A percentile compares a stretch with the other conserved stretches of the same genome.
These are phyloP conservation scores for Metarhizium brunneum DNA, from an alignment of 2,329 filamentous ascomycete genomes.

Conservation along the genomic window DNA sequence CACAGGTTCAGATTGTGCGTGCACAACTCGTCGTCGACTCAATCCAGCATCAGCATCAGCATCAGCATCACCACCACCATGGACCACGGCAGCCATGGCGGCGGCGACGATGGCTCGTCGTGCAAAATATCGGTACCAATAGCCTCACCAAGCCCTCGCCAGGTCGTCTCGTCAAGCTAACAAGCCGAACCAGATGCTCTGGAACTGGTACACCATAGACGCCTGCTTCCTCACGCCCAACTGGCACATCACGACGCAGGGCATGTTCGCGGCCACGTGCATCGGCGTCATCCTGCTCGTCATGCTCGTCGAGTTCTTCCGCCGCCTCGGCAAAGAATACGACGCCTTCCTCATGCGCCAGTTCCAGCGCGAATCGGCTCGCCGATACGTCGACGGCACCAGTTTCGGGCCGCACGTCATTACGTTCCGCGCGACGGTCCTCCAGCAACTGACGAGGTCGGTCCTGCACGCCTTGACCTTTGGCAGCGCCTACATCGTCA, in stretches of 20 bases:
- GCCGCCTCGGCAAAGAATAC: slow-evolving; percentile 62
- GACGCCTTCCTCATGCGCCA: slow-evolving; percentile 54
- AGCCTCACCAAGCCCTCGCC: background rate
- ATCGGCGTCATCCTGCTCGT: slow-evolving; percentile 67
- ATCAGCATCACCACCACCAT: background rate
- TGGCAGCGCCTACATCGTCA: slow-evolving; percentile 67
- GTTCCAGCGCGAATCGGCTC: slow-evolving; percentile 23
- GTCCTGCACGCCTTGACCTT: slow-evolving; percentile 62
- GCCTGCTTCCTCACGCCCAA: slow-evolving; percentile 59
- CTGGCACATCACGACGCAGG: slow-evolving; percentile 63
- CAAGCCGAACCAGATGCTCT: slow-evolving; percentile 51
- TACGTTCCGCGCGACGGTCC: slow-evolving; percentile 43
- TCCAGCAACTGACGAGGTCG: slow-evolving; percentile 58
- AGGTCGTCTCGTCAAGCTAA: background rate
- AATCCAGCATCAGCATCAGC: background rate
- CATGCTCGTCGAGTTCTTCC: slow-evolving; percentile 60
- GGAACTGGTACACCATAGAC: slow-evolving; percentile 69
- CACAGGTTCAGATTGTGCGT: no score
- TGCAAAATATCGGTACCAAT: slow-evolving; percentile 25
- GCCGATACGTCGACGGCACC: slow-evolving; percentile 12
- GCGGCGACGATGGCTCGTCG: slow-evolving; percentile 9
- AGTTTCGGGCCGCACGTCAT: slow-evolving; percentile 14
- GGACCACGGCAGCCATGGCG: slow-evolving; percentile 11
- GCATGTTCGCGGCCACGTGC: slow-evolving; percentile 71
- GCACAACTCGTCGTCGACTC: background rate